Percentiles rank a stretch among this genome's conserved stretches.
phyloP scores from a whole-genome alignment of 768 basidiomycete genomes.

The Boletales sp. region DNA sequence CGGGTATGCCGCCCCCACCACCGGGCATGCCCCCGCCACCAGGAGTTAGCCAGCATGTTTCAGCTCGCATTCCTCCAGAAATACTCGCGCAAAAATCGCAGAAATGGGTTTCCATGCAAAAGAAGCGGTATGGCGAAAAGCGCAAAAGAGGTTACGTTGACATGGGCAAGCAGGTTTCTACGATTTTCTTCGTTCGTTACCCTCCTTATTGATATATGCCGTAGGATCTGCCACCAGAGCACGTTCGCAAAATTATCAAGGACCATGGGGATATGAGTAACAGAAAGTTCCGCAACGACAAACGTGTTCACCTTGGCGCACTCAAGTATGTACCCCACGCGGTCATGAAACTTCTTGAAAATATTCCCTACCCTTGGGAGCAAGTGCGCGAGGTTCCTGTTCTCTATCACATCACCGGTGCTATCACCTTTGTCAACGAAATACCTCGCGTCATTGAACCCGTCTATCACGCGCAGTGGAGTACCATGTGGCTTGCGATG shows the following conservation, averaged over 20 bases:
- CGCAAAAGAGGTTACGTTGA: slow-evolving; percentile 86
- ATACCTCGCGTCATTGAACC: slow-evolving; percentile 96
- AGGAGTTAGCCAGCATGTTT: slow-evolving; percentile 28
- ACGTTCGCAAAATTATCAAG: slow-evolving; percentile 99
- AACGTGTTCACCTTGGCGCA: slow-evolving; percentile 97
- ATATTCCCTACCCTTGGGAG: slow-evolving; percentile 97
- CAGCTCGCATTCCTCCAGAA: slow-evolving; percentile 53
- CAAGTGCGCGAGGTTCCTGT: slow-evolving; percentile 99
- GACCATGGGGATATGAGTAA: slow-evolving; percentile 99
- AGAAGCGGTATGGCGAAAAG: slow-evolving; percentile 88
- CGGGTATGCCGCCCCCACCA: slow-evolving; percentile 41
- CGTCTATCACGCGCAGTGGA: slow-evolving; percentile 99
- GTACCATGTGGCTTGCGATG: slow-evolving; percentile 99
- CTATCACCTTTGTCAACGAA: slow-evolving; percentile 99
- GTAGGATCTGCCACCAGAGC: slow-evolving; percentile 93
- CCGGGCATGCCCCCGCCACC: slow-evolving; percentile 40
- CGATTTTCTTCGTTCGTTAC: neutral
- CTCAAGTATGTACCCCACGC: slow-evolving; percentile 99
- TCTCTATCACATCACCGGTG: slow-evolving; percentile 97
- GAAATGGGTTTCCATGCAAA: slow-evolving; percentile 96
- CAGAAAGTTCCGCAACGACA: slow-evolving; percentile 98
- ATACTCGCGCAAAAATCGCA: slow-evolving; percentile 87
- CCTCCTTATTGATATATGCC: slow-evolving; percentile 5
- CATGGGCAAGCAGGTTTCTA: slow-evolving; percentile 85
- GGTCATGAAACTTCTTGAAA: slow-evolving; percentile 98